Conservation (phyloP, 2,329 filamentous ascomycete species). For the Fusarium fujikuroi region DNA sequence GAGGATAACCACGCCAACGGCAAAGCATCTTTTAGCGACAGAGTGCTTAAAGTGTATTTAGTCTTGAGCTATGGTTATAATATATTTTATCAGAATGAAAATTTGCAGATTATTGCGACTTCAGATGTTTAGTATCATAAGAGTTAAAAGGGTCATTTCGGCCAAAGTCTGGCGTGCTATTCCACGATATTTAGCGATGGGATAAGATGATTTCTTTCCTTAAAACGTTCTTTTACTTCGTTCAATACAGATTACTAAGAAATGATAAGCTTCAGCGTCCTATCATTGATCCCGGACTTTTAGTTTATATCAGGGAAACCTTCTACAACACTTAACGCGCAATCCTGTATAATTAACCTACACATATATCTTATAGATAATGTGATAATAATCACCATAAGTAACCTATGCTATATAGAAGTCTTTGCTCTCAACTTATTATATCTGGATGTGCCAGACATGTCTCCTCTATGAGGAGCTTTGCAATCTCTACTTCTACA, state of each 20-base stretch:
- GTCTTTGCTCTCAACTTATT: accelerated
- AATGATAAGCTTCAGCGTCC: accelerated
- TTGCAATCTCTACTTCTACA: background rate
- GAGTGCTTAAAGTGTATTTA: background rate
- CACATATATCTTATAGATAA: background rate
- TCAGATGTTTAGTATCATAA: background rate
- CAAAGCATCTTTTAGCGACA: background rate
- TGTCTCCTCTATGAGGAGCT: accelerated
- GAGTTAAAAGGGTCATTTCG: no score
- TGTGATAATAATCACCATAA: background rate
- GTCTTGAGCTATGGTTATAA: background rate
- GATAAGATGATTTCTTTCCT: background rate
- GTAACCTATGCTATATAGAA: no score
- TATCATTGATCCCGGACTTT: accelerated
- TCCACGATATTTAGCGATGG: accelerated
- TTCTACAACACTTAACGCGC: background rate
- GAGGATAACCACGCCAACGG: no score
- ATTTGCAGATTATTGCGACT: background rate
- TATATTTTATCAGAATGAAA: background rate
- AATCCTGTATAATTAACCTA: background rate
- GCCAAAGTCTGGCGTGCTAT: no score
- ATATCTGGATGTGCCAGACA: no score
- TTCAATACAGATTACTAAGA: accelerated
- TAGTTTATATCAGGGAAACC: background rate
- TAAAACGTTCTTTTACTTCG: background rate